Base-by-base conservation (phyloP, 768 basidiomycete genomes). In the Trametes cingulata region DNA sequence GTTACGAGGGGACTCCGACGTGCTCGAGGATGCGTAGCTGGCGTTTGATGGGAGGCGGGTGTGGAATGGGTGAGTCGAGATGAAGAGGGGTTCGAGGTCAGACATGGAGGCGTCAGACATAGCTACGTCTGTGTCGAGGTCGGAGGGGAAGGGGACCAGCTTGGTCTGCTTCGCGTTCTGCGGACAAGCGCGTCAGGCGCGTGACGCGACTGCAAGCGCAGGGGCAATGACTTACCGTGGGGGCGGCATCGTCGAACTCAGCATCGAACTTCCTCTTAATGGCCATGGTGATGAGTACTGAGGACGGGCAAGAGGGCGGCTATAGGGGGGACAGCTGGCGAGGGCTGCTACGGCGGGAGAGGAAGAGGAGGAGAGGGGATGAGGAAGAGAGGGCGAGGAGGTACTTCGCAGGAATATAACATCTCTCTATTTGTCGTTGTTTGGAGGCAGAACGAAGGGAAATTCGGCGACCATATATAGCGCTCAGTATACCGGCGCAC, bases 211-310 rank as follows among this genome's bases (percentile, higher is more conserved):
- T 50, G 27, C 43, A 60, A 46, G 56, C 46, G 52, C 36, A 41
- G 54, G 36, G 41, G 35, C 13, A 45, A 37, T 61, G 27, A 69
- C 68, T 17, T 59, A 72, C 71, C 36, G 57, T 59, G 56, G 66
- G 79, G 62, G 77, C 80, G 54, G 73, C 77, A 62, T 77, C 76
- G 67, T 85, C 85, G 60, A 54, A 56, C 51, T 87, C 87, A 19
- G 77, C 65, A 51, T 86, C 83, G 52, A 88, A 78, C 77, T 93
- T 93, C 71, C 91, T 82, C 73, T 93, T 93, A 70, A 90, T 63
- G 41, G 85, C 78, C 89, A 91, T 92, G 52, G 64, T 62, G 65
- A 24, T 25, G 35, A 35, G 25, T 2, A 33, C 39, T 29, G 47
- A 27, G n/a, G 49, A 40, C 2, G 36, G 37, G 58, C 36, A 17